Evolutionary conservation across 1,139 yeast genomes (phyloP), one percentile per base, ranked within the genome.

Genomic region (Scheffersomyces insectosa): DNA sequence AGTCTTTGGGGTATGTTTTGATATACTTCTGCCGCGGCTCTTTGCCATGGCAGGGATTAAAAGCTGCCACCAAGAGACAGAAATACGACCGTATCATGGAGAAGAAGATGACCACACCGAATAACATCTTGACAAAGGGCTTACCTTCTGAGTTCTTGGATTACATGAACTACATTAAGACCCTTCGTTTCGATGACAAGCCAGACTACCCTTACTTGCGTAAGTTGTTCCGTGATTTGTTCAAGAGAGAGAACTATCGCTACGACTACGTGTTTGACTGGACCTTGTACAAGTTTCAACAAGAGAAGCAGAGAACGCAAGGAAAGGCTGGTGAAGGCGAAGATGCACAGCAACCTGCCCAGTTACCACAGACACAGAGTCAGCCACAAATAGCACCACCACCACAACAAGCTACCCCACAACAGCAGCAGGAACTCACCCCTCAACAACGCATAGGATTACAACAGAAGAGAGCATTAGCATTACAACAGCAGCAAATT

Each of bases 21-120:
- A 89, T 93, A 58, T 93, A 93, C 70, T 93, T 93, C 65, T 84
- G 96, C 65, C 82, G 97, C 50, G 99, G 99, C 33, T 88, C 95
- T 16, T 76, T 93, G 60, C 99, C 99, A 42, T 93, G 99, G 99
- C 99, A 93, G 71, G 99, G 99, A 11, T 80, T 93, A 58, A 90
- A 90, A 66, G 99, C 99, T 29, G 95, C 93, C 37, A 90, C 98
- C 13, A 93, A 93, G 73, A 85, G 96, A 68, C 98, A 93, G 66
- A 93, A 93, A 70, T 93, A 93, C 68, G 97, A 91, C 67, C 80
- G 97, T 50, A 93, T 93, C 60, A 85, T 91, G 89, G 98, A 93
- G 65, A 89, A 89, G 77, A 93, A 93, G 68, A 85, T 93, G 85
- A 84, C 95, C 39, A 89, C 96, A 8, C 88, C 96, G 27, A 82